Percentiles rank a stretch among this genome's conserved stretches.
Conservation (phyloP, 805 yeast genomes). For the Kodamaea neixiangensis region DNA sequence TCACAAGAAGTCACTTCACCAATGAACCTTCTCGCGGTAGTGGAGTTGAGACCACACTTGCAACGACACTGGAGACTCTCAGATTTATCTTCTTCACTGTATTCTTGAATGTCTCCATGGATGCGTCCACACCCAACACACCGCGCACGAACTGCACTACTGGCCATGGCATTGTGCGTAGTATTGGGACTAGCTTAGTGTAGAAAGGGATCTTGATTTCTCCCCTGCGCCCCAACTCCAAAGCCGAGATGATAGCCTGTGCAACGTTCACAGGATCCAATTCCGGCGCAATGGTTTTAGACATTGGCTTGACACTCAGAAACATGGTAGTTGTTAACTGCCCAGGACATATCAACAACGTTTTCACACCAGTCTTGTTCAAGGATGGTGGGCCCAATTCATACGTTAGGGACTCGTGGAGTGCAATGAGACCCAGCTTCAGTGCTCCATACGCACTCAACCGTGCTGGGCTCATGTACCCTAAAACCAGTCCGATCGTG, state of each 20-base stretch:
- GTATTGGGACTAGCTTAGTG: constrained; percentile 69
- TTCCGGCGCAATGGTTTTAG: constrained; percentile 76
- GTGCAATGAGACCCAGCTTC: constrained; percentile 80
- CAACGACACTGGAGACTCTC: background rate
- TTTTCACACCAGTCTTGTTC: constrained; percentile 56
- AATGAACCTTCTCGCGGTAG: background rate
- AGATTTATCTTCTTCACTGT: background rate
- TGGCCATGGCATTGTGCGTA: constrained; percentile 75
- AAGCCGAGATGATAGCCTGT: constrained; percentile 50
- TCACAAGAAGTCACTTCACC: too few relatives aligned
- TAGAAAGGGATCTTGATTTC: constrained; percentile 76
- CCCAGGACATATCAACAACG: constrained; percentile 83
- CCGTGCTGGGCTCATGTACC: constrained; percentile 81
- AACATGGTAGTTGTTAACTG: constrained; percentile 81
- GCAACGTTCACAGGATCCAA: constrained; percentile 73
- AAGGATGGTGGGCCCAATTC: constrained; percentile 60
- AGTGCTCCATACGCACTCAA: constrained; percentile 87
- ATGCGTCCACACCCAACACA: constrained; percentile 67
- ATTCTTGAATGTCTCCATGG: constrained; percentile 34
- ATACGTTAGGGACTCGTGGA: constrained; percentile 78
- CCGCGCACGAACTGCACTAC: constrained; percentile 54
- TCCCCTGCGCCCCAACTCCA: constrained; percentile 63
- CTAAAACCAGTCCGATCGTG: constrained; percentile 82
- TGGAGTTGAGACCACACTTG: background rate
- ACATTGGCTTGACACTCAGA: constrained; percentile 71